These are phyloP conservation scores for Oryza longistaminata DNA, from an alignment of 176 grass and related monocot genomes.

Conservation along the genomic window DNA sequence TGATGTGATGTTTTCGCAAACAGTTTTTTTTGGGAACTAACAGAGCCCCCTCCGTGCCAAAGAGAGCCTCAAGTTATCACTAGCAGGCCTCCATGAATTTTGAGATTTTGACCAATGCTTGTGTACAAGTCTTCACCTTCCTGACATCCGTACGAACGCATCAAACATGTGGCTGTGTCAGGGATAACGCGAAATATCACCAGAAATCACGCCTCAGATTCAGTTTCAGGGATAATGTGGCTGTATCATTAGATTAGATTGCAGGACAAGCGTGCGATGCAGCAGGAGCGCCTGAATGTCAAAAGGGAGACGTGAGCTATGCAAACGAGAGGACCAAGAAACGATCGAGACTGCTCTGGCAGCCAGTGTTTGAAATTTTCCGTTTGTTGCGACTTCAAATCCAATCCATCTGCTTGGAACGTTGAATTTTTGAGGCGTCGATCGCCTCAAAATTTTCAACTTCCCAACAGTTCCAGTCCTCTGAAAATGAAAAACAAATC, in stretches of 20 bases:
- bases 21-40: too few relatives aligned
- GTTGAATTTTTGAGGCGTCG: conserved; percentile 28
- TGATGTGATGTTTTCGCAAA: too few relatives aligned
- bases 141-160: neutral
- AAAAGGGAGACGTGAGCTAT: conserved; percentile 33
- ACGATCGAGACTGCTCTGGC: neutral
- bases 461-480: neutral
- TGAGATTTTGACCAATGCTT: neutral
- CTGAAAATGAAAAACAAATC: neutral
- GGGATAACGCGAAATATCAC: neutral
- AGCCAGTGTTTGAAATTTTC: neutral
- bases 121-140: neutral
- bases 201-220: neutral
- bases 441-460: neutral
- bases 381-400: conserved; percentile 34
- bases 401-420: conserved; percentile 26
- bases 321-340: conserved; percentile 21
- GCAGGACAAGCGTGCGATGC: conserved; percentile 22
- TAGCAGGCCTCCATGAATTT: neutral
- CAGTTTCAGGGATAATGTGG: too few relatives aligned
- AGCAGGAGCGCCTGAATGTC: conserved; percentile 16
- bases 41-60: too few relatives aligned
- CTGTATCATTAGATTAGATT: neutral
- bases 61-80: neutral
- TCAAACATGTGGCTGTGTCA: conserved; percentile 26